These are phyloP conservation scores for Theobroma cacao DNA, from an alignment of 345 rosid species.

Conservation along the genomic window DNA sequence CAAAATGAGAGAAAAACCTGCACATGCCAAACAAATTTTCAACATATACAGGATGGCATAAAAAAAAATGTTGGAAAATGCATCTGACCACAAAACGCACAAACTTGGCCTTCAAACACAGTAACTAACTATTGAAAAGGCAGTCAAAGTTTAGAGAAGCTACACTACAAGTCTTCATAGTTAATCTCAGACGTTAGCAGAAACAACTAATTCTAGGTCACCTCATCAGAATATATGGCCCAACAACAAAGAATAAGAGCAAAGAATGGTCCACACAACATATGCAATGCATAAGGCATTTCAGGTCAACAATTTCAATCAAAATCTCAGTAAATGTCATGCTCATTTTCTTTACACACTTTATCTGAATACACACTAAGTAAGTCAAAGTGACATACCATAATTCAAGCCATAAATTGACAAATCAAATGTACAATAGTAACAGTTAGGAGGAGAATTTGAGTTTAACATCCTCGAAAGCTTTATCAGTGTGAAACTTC, in stretches of 20 bases:
- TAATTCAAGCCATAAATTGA: not conserved
- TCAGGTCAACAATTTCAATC: no score
- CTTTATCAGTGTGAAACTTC: not conserved
- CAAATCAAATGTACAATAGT: not conserved
- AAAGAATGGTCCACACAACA: not conserved
- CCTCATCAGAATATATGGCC: not conserved
- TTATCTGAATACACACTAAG: not conserved
- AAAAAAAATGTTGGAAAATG: not conserved
- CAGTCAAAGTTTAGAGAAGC: not conserved
- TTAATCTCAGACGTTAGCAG: not conserved
- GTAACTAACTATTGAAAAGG: not conserved
- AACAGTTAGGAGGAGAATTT: not conserved
- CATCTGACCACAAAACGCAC: not conserved
- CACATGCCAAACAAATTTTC: slow-evolving; percentile 16
- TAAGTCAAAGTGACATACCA: not conserved
- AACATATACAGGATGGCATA: not conserved
- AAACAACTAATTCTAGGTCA: not conserved
- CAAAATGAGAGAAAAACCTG: slow-evolving; percentile 88
- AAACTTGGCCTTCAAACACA: slow-evolving; percentile 6
- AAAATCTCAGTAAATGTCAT: no score
- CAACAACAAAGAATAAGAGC: not conserved
- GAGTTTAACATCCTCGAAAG: not conserved
- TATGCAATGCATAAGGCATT: not conserved
- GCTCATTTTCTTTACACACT: slow-evolving; percentile 1
- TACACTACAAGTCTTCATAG: not conserved